Evolutionary conservation across 129 eudicot species (phyloP).

Genomic region (Arctium lappa): DNA sequence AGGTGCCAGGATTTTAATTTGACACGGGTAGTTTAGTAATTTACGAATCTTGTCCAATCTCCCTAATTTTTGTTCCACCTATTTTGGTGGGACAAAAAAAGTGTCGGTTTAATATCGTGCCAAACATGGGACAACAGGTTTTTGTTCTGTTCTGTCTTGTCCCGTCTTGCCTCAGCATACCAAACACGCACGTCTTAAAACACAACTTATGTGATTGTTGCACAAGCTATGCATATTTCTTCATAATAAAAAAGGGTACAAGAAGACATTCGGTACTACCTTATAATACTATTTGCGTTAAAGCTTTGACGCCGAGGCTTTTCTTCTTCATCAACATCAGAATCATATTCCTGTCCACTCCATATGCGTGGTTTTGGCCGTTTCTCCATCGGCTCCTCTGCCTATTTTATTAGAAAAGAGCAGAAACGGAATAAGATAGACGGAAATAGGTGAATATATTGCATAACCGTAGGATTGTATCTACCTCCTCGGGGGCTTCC

Average conservation of each 20-base stretch:
- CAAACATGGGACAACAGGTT: not conserved
- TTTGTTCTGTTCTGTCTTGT: no score
- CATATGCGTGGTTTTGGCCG: slow-evolving; percentile 77
- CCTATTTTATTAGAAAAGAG: slow-evolving; percentile 20
- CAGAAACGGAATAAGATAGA: not conserved
- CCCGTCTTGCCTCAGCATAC: not conserved
- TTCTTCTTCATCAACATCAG: slow-evolving; percentile 64
- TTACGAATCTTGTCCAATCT: not conserved
- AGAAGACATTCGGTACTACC: slow-evolving; percentile 3
- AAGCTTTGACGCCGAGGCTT: slow-evolving; percentile 39
- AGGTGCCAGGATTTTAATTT: no score
- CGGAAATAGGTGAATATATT: not conserved
- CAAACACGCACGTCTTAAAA: not conserved
- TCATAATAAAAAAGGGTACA: not conserved
- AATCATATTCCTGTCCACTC: slow-evolving; percentile 73
- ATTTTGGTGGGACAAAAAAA: no score
- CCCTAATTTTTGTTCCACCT: no score
- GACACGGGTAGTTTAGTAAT: not conserved
- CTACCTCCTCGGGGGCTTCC: slow-evolving; percentile 77
- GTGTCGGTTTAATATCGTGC: not conserved
- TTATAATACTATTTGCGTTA: slow-evolving; percentile 25
- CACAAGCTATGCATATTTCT: not conserved
- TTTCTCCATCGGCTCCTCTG: slow-evolving; percentile 64
- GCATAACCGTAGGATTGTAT: not conserved
- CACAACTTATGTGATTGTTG: not conserved